These are phyloP conservation scores for Umbelopsis sp. DNA, from an alignment of 192 early-diverging fungal species.

Conservation along the genomic window DNA sequence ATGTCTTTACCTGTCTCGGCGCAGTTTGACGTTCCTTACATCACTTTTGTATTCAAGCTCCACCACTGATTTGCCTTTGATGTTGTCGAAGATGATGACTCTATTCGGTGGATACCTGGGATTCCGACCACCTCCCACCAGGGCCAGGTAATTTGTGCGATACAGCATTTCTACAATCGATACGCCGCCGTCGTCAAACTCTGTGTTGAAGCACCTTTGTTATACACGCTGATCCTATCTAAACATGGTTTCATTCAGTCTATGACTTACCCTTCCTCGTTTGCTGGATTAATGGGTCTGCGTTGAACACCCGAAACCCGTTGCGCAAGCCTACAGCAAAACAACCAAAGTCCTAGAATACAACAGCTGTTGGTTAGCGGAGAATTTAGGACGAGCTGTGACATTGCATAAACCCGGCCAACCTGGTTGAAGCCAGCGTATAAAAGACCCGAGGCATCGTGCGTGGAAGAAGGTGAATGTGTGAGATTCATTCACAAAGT, in stretches of 20 bases:
- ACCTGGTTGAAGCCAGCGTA: constrained; percentile 81
- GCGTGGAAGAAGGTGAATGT: constrained; percentile 45
- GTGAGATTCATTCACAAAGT: constrained; percentile 38
- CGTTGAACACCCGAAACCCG: constrained; percentile 85
- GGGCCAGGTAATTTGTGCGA: constrained; percentile 82
- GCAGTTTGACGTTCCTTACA: constrained; percentile 78
- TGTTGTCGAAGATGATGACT: constrained; percentile 88
- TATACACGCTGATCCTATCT: neutral
- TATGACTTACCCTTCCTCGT: constrained; percentile 61
- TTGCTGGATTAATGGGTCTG: constrained; percentile 82
- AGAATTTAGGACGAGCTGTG: constrained; percentile 1
- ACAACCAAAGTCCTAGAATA: constrained; percentile 68
- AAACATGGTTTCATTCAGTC: neutral
- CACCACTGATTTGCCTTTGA: constrained; percentile 65
- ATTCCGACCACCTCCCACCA: constrained; percentile 84
- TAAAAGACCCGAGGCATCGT: constrained; percentile 66
- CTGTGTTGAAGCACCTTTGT: constrained; percentile 32
- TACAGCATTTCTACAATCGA: constrained; percentile 84
- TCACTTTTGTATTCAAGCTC: constrained; percentile 82
- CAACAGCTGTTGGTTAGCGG: neutral
- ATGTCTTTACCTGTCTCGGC: constrained; percentile 65
- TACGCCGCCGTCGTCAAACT: constrained; percentile 84
- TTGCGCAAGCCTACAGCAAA: constrained; percentile 81
- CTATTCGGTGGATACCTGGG: constrained; percentile 86
- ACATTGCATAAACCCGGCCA: neutral